Evolutionary conservation across 2,329 filamentous ascomycete species (phyloP), one percentile per base, ranked within the genome.

Genomic region (Stemphylium lycopersici): DNA sequence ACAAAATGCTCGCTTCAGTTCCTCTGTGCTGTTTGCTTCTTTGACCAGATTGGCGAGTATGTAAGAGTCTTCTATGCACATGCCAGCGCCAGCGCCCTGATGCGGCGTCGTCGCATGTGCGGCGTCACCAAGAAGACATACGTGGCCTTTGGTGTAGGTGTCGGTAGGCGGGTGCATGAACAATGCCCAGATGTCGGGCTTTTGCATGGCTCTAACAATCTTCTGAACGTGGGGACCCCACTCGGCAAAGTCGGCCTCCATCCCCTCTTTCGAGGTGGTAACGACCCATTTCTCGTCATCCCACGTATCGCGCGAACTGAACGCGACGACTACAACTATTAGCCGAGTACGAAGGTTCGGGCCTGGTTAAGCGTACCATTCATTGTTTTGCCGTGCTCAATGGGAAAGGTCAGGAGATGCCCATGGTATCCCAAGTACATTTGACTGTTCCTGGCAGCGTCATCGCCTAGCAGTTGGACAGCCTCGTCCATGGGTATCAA

Each of bases 321-420:
- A 74, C 7, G 71, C 71, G n/a, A 74, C 71, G 7, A 73, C 71
- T 72, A 29, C 13, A n/a, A 7, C n/a, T 20, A 26, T 70, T 31
- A 65, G 54, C 38, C 20, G 8, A 16, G 3, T 8, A 29, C 29
- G 11, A 15, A n/a, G 15, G 10, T 15, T 24, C 3, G 29, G 11
- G 8, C 15, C 29, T 12, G 24, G 8, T 16, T 15, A n/a, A 31
- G 54, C 58, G 29, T 55, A 74, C 74, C 78, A 65, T 89, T 89
- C 72, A 88, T 80, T 4, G 81, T 79, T 29, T 79, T 77, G 7
- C 81, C 82, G 20, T 80, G 76, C n/a, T 83, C 81, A 4, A 89
- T 84, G 0, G 87, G 84, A 62, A 88, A 89, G 0, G 82, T 87
- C 24, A 89, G 77, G 3, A 84, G 62, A 66, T 90, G 87, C 0